Conservation (phyloP, 192 early-diverging fungal species). For the Coemansia sp. region DNA sequence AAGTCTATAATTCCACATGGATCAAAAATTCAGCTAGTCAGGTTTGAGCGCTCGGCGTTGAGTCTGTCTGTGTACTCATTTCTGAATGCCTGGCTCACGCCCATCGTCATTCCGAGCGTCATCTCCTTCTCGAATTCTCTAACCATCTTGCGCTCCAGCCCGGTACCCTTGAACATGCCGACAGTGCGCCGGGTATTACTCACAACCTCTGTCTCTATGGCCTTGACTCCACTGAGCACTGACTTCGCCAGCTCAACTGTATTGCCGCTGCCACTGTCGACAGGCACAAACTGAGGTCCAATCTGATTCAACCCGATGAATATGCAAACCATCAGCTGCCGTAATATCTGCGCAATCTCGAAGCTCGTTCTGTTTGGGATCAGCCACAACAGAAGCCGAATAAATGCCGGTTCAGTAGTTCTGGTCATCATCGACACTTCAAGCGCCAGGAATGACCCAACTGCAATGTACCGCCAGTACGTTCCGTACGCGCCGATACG, state of each 20-base stretch:
- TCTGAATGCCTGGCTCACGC: too few relatives aligned
- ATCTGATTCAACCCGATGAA: conserved; percentile 51
- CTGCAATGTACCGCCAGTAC: conserved; percentile 49
- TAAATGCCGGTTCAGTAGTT: conserved; percentile 21
- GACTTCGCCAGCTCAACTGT: conserved; percentile 36
- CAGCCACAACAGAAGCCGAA: conserved; percentile 24
- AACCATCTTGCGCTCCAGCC: too few relatives aligned
- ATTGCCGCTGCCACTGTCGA: conserved; percentile 30
- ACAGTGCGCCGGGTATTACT: too few relatives aligned
- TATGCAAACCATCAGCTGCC: conserved; percentile 41
- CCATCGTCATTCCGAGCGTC: too few relatives aligned
- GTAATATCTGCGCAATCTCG: conserved; percentile 45
- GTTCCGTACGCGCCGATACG: conserved; percentile 35
- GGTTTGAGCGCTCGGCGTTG: too few relatives aligned
- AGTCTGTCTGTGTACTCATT: too few relatives aligned
- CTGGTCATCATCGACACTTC: conserved; percentile 42
- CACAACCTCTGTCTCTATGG: too few relatives aligned
- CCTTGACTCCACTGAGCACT: conserved; percentile 12
- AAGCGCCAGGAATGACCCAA: conserved; percentile 36
- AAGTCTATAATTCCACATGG: too few relatives aligned
- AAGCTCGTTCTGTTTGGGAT: conserved; percentile 40
- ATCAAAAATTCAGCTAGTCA: too few relatives aligned
- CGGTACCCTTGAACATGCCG: too few relatives aligned
- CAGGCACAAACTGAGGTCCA: conserved; percentile 44
- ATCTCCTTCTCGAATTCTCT: too few relatives aligned